Evolutionary conservation across 768 basidiomycete species (phyloP).

Genomic region (Boletus subparvulus): DNA sequence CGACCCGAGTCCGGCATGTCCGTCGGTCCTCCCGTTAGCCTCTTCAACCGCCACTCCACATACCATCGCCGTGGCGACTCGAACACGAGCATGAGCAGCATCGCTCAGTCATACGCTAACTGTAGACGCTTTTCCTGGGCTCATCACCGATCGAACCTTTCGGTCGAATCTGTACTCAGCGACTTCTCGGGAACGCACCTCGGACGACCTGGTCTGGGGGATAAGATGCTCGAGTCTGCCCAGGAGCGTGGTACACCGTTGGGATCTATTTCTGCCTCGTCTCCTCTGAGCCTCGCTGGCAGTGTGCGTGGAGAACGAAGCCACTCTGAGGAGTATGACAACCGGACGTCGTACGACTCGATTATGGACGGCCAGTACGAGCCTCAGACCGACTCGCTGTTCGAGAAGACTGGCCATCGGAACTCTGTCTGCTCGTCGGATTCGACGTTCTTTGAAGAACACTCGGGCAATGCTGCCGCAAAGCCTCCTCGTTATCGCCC

Average conservation of each 20-base stretch:
- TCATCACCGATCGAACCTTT: conserved; percentile 54
- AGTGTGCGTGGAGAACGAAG: conserved; percentile 14
- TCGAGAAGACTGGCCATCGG: conserved; percentile 59
- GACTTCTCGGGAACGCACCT: conserved; percentile 58
- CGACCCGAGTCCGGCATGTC: conserved; percentile 65
- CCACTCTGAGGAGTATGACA: conserved; percentile 20
- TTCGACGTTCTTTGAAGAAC: conserved; percentile 59
- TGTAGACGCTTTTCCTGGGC: conserved; percentile 62
- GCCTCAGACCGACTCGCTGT: conserved; percentile 51
- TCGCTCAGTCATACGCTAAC: conserved; percentile 55
- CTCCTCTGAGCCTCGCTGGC: conserved; percentile 43
- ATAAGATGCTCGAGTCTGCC: conserved; percentile 81
- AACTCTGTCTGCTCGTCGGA: conserved; percentile 51
- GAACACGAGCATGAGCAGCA: conserved; percentile 53
- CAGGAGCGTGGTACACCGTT: conserved; percentile 54
- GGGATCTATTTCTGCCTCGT: conserved; percentile 64
- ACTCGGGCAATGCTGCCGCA: conserved; percentile 32
- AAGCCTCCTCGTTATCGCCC: conserved; percentile 62
- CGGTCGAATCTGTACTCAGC: conserved; percentile 65
- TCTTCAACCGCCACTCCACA: conserved; percentile 66
- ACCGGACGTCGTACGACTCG: conserved; percentile 58
- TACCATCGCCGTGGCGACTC: conserved; percentile 59
- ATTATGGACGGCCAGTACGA: conserved; percentile 55
- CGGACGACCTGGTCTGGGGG: conserved; percentile 72
- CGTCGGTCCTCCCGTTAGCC: conserved; percentile 63